Evolutionary conservation across 768 basidiomycete genomes (phyloP).

Genomic region (Hygrophorus pudorinus): DNA sequence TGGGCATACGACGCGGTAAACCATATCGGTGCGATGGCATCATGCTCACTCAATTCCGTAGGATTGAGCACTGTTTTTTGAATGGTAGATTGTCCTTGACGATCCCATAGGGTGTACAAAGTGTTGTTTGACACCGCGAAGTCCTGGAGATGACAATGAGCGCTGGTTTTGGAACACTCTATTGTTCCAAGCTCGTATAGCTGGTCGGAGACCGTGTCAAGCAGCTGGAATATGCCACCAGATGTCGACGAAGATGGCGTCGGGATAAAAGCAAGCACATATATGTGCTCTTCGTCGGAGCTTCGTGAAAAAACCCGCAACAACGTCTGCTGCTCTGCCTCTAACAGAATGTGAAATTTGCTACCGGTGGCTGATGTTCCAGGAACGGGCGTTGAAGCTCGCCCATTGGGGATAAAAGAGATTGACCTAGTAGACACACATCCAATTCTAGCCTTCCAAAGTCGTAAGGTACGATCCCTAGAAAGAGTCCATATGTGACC

Average conservation of each 20-base stretch:
- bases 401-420: conserved; percentile 22
- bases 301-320: conserved; percentile 50
- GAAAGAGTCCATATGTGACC: conserved; percentile 78
- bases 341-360: conserved; percentile 40
- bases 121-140: conserved; percentile 48
- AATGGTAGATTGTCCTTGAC: conserved; percentile 63
- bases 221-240: conserved; percentile 75
- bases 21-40: conserved; percentile 35
- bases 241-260: conserved; percentile 51
- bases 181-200: conserved; percentile 48
- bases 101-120: conserved; percentile 73
- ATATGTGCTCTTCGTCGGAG: conserved; percentile 40
- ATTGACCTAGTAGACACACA: conserved; percentile 58
- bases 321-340: conserved; percentile 51
- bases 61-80: conserved; percentile 44
- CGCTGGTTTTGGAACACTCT: conserved; percentile 49
- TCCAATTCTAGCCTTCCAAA: conserved; percentile 74
- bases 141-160: conserved; percentile 68
- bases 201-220: conserved; percentile 46
- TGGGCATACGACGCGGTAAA: conserved; percentile 47
- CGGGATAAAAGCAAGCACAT: conserved; percentile 65
- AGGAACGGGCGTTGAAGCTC: conserved; percentile 22
- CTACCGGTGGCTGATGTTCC: conserved; percentile 19
- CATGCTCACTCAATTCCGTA: conserved; percentile 21
- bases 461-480: conserved; percentile 71